phyloP scores from a whole-genome alignment of 2,329 filamentous ascomycete species.

The Chaetomium globosum region DNA sequence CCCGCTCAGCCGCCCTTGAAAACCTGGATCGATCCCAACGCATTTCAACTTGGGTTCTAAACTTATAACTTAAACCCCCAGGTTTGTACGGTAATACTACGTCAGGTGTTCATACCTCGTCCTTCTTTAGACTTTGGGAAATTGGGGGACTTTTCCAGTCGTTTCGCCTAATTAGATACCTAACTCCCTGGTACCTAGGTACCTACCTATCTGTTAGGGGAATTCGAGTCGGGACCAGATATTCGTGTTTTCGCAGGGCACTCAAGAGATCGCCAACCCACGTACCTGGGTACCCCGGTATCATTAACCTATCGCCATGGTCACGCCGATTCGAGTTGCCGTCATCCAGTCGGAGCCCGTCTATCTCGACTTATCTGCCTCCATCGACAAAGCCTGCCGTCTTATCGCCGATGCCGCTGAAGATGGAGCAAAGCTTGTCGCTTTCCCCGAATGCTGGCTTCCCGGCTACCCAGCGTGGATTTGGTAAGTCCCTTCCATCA shows the following conservation, averaged over 20 bases:
- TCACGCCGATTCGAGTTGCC: slow-evolving; percentile 42
- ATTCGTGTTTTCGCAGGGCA: not conserved
- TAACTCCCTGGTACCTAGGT: not conserved
- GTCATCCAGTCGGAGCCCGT: slow-evolving; percentile 57
- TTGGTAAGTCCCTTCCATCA: slow-evolving; percentile 38
- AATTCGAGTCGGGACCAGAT: not conserved
- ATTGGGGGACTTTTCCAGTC: not conserved
- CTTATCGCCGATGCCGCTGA: slow-evolving; percentile 54
- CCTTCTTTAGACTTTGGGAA: not conserved
- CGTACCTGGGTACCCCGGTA: not conserved
- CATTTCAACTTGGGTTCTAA: not conserved
- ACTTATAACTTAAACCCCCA: too few relatives aligned
- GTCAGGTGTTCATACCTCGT: not conserved
- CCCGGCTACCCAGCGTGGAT: slow-evolving; percentile 51
- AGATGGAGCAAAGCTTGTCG: slow-evolving; percentile 52
- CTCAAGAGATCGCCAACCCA: not conserved
- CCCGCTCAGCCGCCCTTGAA: not conserved
- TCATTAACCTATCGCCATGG: not conserved
- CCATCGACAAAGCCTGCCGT: slow-evolving; percentile 51
- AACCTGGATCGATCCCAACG: not conserved
- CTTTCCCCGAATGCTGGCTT: slow-evolving; percentile 50
- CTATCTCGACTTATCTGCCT: slow-evolving; percentile 54
- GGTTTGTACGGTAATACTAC: not conserved
- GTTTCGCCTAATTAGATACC: too few relatives aligned
- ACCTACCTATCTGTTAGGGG: not conserved